Percentiles rank a stretch among this genome's conserved stretches.
phyloP scores from a whole-genome alignment of 2,329 filamentous ascomycete genomes.

The Cladophialophora chaetospira region DNA sequence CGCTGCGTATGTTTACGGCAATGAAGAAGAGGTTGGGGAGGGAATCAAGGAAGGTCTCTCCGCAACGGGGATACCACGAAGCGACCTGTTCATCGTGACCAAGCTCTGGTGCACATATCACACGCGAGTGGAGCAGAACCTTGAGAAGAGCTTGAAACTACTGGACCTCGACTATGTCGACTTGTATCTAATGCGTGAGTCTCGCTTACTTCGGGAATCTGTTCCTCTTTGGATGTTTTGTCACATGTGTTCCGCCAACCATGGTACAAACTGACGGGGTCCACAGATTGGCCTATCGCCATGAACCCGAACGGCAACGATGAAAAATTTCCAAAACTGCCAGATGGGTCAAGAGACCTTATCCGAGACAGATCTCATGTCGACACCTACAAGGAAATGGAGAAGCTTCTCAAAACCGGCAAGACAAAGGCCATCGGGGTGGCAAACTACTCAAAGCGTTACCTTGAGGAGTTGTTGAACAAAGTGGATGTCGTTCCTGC shows the following conservation, averaged over 20 bases:
- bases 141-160: conserved; percentile 62
- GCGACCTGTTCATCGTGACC: conserved; percentile 68
- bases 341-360: conserved; percentile 49
- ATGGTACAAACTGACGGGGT: too few species aligned
- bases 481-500: conserved; percentile 50
- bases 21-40: conserved; percentile 66
- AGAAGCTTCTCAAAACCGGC: conserved; percentile 44
- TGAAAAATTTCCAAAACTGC: conserved; percentile 46
- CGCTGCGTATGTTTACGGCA: conserved; percentile 53
- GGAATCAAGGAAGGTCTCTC: conserved; percentile 54
- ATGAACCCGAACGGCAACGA: conserved; percentile 50
- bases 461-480: conserved; percentile 52
- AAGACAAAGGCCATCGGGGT: conserved; percentile 56
- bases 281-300: conserved; percentile 64
- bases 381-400: conserved; percentile 54
- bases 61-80: conserved; percentile 64
- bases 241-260: too few species aligned
- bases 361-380: conserved; percentile 42
- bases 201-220: too few species aligned
- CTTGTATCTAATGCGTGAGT: conserved; percentile 70
- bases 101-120: conserved; percentile 70
- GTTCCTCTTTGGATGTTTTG: too few species aligned
- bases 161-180: conserved; percentile 69
- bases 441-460: conserved; percentile 53
- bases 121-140: conserved; percentile 63